Conservation (phyloP, 78 protist species). For the Bodo saltans region DNA sequence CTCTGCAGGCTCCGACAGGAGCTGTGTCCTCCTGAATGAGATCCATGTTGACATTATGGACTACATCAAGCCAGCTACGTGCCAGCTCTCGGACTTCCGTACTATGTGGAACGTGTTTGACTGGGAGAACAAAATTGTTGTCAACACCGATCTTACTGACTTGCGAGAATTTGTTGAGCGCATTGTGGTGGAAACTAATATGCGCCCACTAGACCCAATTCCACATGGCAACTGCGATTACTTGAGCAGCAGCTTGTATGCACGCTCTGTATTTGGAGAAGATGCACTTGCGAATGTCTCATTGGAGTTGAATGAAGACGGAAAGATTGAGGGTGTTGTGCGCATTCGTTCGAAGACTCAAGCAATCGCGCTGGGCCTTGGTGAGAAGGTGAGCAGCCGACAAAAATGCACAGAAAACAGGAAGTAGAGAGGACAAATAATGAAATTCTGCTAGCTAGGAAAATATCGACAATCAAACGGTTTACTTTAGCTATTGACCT, state of each 20-base stretch:
- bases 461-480: too few species aligned
- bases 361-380: slow-evolving; percentile 92
- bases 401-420: too few species aligned
- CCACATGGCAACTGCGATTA: slow-evolving; percentile 81
- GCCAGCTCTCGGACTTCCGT: slow-evolving; percentile 75
- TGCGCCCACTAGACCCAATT: slow-evolving; percentile 78
- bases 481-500: too few species aligned
- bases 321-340: slow-evolving; percentile 74
- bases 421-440: too few species aligned
- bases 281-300: slow-evolving; percentile 89
- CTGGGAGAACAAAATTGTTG: slow-evolving; percentile 93
- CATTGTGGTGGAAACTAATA: slow-evolving; percentile 79
- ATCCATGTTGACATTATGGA: slow-evolving; percentile 94
- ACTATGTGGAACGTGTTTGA: slow-evolving; percentile 95
- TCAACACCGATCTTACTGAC: slow-evolving; percentile 43
- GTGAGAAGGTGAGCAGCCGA: slow-evolving; percentile 79
- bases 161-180: slow-evolving; percentile 70
- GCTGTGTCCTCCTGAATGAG: slow-evolving; percentile 81
- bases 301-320: slow-evolving; percentile 61
- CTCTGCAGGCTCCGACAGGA: slow-evolving; percentile 60
- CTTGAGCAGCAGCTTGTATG: slow-evolving; percentile 90
- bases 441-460: too few species aligned
- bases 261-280: slow-evolving; percentile 83
- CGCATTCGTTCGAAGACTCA: slow-evolving; percentile 91
- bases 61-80: slow-evolving; percentile 83